phyloP scores from a whole-genome alignment of 192 early-diverging fungal species.

The Mortierella alpina region DNA sequence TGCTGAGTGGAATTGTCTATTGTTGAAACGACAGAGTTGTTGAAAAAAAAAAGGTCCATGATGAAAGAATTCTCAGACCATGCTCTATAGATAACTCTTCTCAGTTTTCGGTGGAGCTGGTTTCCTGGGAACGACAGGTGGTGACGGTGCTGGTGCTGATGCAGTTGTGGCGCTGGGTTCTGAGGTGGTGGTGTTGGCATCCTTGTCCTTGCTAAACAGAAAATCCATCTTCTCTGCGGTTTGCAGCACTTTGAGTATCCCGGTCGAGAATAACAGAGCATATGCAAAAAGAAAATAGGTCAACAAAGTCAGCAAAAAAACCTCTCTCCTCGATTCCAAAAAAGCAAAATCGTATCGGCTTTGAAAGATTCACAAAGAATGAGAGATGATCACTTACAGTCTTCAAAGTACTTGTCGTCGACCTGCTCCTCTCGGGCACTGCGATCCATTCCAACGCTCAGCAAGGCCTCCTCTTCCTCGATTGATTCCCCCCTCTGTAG shows the following conservation, averaged over 20 bases:
- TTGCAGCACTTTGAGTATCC: conserved; percentile 19
- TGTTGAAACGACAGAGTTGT: neutral
- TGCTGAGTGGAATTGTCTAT: neutral
- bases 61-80: neutral
- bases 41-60: neutral
- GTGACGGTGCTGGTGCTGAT: conserved; percentile 1
- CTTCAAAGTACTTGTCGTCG: conserved; percentile 50
- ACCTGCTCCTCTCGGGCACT: conserved; percentile 41
- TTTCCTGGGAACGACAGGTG: conserved; percentile 35
- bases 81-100: conserved; percentile 41
- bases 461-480: conserved; percentile 41
- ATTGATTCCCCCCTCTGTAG: conserved; percentile 35
- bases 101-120: conserved; percentile 46
- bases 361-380: neutral
- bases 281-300: neutral
- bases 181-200: neutral
- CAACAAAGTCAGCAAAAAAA: neutral
- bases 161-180: neutral
- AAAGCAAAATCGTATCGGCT: neutral
- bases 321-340: neutral
- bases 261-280: neutral
- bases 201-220: conserved; percentile 39
- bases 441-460: conserved; percentile 34
- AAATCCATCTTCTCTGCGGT: conserved; percentile 46
- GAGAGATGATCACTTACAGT: conserved; percentile 18